Evolutionary conservation across 2,329 filamentous ascomycete species (phyloP), one percentile per base, ranked within the genome.

Genomic region (Pseudopyrenochaeta lycopersici): DNA sequence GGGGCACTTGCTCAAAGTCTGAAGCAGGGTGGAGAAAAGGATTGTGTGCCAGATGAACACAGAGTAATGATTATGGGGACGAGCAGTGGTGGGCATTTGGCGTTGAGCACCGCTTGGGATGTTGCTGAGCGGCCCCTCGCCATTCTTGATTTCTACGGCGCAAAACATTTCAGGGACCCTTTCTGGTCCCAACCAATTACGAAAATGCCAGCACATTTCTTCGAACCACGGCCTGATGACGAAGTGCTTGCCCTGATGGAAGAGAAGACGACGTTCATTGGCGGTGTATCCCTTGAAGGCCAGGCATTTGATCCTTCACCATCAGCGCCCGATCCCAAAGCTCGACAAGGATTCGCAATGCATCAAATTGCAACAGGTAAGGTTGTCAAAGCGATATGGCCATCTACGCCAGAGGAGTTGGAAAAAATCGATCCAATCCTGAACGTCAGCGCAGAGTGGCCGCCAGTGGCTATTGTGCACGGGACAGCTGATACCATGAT

Each of bases 231-330:
- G 0, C 36, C 52, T 2, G n/a, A 42, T 4, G 39, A 42, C 7
- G 36, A 29, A 6, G 41, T 60, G 9, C 18, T 43, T 11, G 27
- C 32, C 32, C 18, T 40, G 11, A 21, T 21, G 18, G 12, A 21
- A 18, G 57, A 57, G 23, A 53, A 51, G 15, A 41, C 48, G 3
- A 49, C 52, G 2, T 46, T 61, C 21, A 56, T 54, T 2, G 58
- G 61, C 21, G 61, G 61, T 30, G 43, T 56, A 15, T 62, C 58
- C 9, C 51, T 64, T 4, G 61, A 64, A 46, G 61, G 61, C 12
- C 61, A 64, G 33, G 39, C 58, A 31, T 33, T 17, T 7, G 38
- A 20, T 23, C 21, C 23, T 27, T 27, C 23, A 27, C 23, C 20
- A 40, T 40, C 18, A 12, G 38, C 6, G 31, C 52, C 12, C 38